These are phyloP conservation scores for Amphibolis antarctica DNA, from an alignment of 106 monocot genomes.

Conservation along the genomic window DNA sequence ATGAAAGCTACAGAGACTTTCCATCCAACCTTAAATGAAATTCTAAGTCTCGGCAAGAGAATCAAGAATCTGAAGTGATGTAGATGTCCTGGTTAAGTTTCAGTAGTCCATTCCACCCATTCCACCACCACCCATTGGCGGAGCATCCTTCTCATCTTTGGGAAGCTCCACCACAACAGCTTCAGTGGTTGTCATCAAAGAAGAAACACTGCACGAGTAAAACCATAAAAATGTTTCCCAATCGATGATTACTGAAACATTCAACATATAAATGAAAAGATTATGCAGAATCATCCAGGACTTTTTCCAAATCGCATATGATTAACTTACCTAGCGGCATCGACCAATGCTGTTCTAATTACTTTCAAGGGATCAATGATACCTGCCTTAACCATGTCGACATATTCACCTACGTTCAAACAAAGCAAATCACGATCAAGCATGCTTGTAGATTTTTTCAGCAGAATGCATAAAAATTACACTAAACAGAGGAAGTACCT, in stretches of 20 bases:
- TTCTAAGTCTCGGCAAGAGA: neutral
- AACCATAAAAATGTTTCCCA: neutral
- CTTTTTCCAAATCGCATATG: neutral
- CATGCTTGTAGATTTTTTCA: neutral
- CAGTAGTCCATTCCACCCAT: conserved; percentile 14
- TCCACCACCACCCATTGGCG: conserved; percentile 47
- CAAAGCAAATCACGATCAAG: conserved; percentile 1
- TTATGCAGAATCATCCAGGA: neutral
- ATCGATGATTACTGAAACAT: neutral
- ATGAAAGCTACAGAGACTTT: neutral
- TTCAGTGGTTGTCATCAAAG: conserved; percentile 67
- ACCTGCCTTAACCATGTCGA: conserved; percentile 65
- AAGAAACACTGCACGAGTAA: conserved; percentile 68
- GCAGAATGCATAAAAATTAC: neutral
- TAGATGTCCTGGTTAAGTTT: neutral
- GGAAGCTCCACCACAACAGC: conserved; percentile 60
- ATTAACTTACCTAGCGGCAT: conserved; percentile 58
- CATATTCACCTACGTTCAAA: conserved; percentile 46
- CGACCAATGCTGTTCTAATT: conserved; percentile 71
- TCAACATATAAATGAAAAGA: neutral
- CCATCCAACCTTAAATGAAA: neutral
- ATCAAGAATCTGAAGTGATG: neutral
- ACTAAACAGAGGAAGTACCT: conserved; percentile 19
- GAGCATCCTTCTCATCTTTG: conserved; percentile 46
- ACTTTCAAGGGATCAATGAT: conserved; percentile 84